These are phyloP conservation scores for Leucaena leucocephala DNA, from an alignment of 306 rosid genomes.

Conservation along the genomic window DNA sequence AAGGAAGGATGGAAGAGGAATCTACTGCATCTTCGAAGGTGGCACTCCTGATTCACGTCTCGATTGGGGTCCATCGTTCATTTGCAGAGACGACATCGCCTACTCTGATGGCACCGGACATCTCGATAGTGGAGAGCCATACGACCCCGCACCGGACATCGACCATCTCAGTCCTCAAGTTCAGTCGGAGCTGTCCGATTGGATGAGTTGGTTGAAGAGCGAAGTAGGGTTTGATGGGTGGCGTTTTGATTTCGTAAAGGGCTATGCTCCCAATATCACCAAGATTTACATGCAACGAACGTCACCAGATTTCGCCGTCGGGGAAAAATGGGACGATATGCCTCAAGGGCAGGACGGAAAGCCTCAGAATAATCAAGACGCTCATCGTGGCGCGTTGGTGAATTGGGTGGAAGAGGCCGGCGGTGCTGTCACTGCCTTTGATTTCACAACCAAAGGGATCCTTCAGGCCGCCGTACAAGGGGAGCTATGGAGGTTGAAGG, in stretches of 20 bases:
- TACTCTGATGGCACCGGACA: constrained; percentile 84
- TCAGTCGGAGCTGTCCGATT: constrained; percentile 64
- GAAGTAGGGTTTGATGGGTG: constrained; percentile 77
- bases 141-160: constrained; percentile 55
- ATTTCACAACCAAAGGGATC: constrained; percentile 58
- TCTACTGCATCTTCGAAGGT: constrained; percentile 78
- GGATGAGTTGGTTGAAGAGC: constrained; percentile 80
- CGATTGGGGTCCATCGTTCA: constrained; percentile 77
- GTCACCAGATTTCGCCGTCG: constrained; percentile 71
- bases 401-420: constrained; percentile 50
- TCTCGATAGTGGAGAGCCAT: constrained; percentile 58
- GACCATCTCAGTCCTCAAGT: constrained; percentile 80
- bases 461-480: constrained; percentile 64
- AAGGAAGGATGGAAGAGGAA: constrained; percentile 65
- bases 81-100: constrained; percentile 63
- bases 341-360: constrained; percentile 40
- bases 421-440: constrained; percentile 54
- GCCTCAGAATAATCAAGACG: constrained; percentile 47
- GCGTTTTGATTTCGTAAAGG: constrained; percentile 78
- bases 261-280: constrained; percentile 61
- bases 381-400: constrained; percentile 37
- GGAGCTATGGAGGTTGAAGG: constrained; percentile 62
- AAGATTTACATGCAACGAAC: constrained; percentile 64
- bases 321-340: constrained; percentile 67
- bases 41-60: constrained; percentile 70